These are phyloP conservation scores for Isoetes engelmannii DNA, from an alignment of 83 land plant genomes.

Conservation along the genomic window DNA sequence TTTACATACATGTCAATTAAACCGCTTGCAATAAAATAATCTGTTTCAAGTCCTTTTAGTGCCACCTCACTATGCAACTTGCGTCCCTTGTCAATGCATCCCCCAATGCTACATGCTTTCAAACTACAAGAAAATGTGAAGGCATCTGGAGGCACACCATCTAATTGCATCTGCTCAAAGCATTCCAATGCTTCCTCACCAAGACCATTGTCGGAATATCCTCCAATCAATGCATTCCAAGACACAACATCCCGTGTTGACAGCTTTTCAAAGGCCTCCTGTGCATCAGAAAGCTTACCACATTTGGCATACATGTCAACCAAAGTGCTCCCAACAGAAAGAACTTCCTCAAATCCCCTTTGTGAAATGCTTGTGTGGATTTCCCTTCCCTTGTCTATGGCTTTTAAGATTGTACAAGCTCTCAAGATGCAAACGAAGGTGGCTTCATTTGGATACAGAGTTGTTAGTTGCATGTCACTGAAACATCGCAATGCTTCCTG, in stretches of 20 bases:
- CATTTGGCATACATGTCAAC: slow-evolving; percentile 3
- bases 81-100: neutral
- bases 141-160: slow-evolving; percentile 1
- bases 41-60: slow-evolving; percentile 4
- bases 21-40: neutral
- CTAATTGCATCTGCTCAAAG: neutral
- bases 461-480: neutral
- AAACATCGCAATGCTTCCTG: neutral
- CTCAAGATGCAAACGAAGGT: slow-evolving; percentile 1
- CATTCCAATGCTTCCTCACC: neutral
- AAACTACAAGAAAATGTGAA: slow-evolving; percentile 2
- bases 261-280: neutral
- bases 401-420: neutral
- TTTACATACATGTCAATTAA: slow-evolving; percentile 14
- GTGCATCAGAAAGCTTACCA: slow-evolving; percentile 6
- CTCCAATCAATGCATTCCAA: neutral
- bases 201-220: neutral
- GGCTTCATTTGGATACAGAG: neutral
- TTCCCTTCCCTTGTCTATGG: neutral
- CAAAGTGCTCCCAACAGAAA: neutral
- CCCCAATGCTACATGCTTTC: neutral
- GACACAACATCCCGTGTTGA: slow-evolving; percentile 1
- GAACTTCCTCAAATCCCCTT: neutral
- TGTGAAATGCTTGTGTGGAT: neutral
- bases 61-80: slow-evolving; percentile 2